Conservation (phyloP, 192 early-diverging fungal species). For the Gonapodya prolifera region DNA sequence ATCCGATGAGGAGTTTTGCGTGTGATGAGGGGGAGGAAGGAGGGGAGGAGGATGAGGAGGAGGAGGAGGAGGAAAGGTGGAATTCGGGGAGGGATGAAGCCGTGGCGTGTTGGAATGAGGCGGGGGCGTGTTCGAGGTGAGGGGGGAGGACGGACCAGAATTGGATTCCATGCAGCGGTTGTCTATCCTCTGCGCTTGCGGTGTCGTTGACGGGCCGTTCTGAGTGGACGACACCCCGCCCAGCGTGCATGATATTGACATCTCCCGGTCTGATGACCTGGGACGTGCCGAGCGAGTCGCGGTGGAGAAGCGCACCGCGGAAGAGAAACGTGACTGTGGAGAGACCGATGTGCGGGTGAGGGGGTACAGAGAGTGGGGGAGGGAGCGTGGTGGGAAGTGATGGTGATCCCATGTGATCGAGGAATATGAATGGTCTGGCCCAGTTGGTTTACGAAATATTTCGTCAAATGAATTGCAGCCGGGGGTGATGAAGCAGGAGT, state of each 20-base stretch:
- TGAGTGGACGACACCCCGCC: neutral
- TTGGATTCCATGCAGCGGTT: neutral
- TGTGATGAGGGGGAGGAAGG: neutral
- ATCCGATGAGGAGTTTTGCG: neutral
- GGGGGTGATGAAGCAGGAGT: too few species aligned
- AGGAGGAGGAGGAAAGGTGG: neutral
- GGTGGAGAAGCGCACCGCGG: neutral
- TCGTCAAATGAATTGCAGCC: too few species aligned
- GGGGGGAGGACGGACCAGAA: neutral
- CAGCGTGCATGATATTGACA: neutral
- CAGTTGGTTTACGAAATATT: too few species aligned
- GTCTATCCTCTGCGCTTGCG: too few species aligned
- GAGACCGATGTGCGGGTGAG: constrained; percentile 6
- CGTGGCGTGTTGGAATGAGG: neutral
- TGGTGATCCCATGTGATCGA: neutral
- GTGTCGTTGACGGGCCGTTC: neutral
- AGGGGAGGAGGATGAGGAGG: neutral
- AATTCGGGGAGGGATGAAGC: neutral
- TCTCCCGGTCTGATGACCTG: neutral
- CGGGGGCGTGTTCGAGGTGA: neutral
- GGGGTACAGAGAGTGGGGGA: neutral
- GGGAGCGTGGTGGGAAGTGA: neutral
- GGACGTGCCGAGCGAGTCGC: neutral
- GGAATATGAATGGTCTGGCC: neutral
- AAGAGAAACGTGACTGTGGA: neutral